A percentile compares a stretch with the other conserved stretches of the same genome.
Conservation (phyloP, 108 stramenopile species). For the Craspedostauros australis region DNA sequence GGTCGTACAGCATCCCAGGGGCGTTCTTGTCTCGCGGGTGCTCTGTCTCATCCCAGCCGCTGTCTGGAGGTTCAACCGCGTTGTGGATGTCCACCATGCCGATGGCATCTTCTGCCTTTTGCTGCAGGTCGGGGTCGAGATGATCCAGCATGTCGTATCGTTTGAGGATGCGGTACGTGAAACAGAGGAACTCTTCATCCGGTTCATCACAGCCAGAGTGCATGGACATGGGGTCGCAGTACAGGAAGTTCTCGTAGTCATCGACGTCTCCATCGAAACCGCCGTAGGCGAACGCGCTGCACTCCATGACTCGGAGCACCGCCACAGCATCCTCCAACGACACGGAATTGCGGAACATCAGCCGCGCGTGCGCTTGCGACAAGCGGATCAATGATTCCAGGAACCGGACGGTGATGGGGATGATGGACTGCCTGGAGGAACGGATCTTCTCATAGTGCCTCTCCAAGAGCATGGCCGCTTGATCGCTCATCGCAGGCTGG, state of each 20-base stretch:
- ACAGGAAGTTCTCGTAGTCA: conserved; percentile 30
- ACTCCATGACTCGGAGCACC: conserved; percentile 81
- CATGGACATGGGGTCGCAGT: conserved; percentile 47
- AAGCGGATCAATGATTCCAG: conserved; percentile 91
- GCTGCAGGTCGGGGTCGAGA: conserved; percentile 14
- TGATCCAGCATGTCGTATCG: conserved; percentile 40
- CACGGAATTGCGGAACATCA: conserved; percentile 83
- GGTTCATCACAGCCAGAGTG: conserved; percentile 25
- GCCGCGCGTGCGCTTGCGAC: conserved; percentile 92
- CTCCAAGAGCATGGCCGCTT: conserved; percentile 69
- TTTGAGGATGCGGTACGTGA: conserved; percentile 31
- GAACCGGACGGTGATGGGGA: conserved; percentile 87
- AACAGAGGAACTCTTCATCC: conserved; percentile 38
- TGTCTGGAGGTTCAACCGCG: not conserved
- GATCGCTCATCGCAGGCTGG: conserved; percentile 61
- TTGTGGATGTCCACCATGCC: not conserved
- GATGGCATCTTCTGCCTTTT: conserved; percentile 11
- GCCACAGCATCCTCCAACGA: conserved; percentile 76
- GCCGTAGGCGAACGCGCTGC: conserved; percentile 48
- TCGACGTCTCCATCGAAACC: conserved; percentile 36
- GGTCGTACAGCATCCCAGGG: conserved; percentile 14
- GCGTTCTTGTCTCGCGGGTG: conserved; percentile 15
- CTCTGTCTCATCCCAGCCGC: conserved; percentile 11
- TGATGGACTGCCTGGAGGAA: conserved; percentile 37
- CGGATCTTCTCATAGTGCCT: conserved; percentile 75